Base-by-base conservation (phyloP, 805 yeast genomes). In the Yamadazyma nakazawae region DNA sequence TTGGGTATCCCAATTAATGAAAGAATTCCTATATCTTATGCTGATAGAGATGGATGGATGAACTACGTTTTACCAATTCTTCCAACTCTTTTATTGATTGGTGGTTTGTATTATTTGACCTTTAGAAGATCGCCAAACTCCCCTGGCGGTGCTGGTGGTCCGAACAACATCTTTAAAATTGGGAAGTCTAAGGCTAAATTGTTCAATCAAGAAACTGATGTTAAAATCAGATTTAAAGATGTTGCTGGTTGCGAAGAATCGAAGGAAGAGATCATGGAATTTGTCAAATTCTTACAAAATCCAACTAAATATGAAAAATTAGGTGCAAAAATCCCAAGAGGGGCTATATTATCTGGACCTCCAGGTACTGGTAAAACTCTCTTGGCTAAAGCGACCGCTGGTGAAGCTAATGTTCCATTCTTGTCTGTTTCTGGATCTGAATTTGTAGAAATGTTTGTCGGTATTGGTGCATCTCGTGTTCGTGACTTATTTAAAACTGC, bases 321-420 rank as follows among this genome's bases (percentile, higher is more conserved):
- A 48, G 99, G 99, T 34, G 99, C 98, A 34, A 88, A 90, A 64
- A 94, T 94, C 55, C 99, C 99, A 40, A 81, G 98, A 63, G 99
- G 99, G 57, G 99, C 99, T 9, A 88, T 94, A 50, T 72, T 94
- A 47, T 86, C 96, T 1, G 99, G 99, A 41, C 96, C 99, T 14
- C 99, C 99, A 43, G 99, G 99, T 73, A 94, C 99, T 9, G 99
- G 99, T 81, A 94, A 94, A 65, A 94, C 99, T 0, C 74, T 94
- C 45, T 72, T 94, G 42, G 99, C 99, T 11, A 92, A 89, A 63
- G 99, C 99, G 5, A 94, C 98, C 42, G 99, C 99, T 1, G 99
- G 99, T 55, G 99, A 94, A 67, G 99, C 99, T 0, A 96, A 94
- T 47, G 99, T 94, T 35, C 97, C 99, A 37, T 94, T 94, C 64